phyloP scores from a whole-genome alignment of 495 filamentous ascomycete species.

The Terfezia claveryi region DNA sequence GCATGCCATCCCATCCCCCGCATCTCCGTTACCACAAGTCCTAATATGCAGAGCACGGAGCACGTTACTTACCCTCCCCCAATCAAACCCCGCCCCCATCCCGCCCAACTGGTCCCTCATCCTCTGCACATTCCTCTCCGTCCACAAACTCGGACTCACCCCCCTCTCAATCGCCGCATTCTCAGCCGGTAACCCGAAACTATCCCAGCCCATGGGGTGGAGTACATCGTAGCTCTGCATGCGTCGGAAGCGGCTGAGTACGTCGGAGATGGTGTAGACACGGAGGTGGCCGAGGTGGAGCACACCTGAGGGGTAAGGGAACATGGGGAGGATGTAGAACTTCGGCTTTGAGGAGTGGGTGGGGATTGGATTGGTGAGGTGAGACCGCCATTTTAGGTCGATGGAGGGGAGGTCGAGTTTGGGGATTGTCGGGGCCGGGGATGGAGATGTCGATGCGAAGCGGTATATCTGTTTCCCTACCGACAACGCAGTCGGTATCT shows the following conservation, averaged over 20 bases:
- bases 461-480: neutral
- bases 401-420: slow-evolving; percentile 39
- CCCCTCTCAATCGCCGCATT: slow-evolving; percentile 83
- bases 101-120: slow-evolving; percentile 64
- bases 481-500: too few species aligned
- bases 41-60: neutral
- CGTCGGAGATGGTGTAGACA: slow-evolving; percentile 79
- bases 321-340: slow-evolving; percentile 75
- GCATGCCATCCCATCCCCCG: neutral
- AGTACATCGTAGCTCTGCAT: slow-evolving; percentile 59
- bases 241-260: slow-evolving; percentile 51
- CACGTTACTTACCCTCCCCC: slow-evolving; percentile 42
- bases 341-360: slow-evolving; percentile 20
- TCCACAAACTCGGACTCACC: slow-evolving; percentile 59
- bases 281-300: slow-evolving; percentile 79
- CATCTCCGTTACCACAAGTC: neutral
- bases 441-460: neutral
- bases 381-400: slow-evolving; percentile 48
- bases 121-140: slow-evolving; percentile 47
- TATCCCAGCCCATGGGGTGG: slow-evolving; percentile 86
- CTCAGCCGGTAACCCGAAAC: slow-evolving; percentile 74
- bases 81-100: slow-evolving; percentile 66
- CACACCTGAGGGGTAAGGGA: slow-evolving; percentile 74
- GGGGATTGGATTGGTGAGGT: slow-evolving; percentile 5
- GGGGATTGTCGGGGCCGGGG: neutral